A percentile compares a stretch with the other conserved stretches of the same genome.
Evolutionary conservation across 805 yeast species (phyloP).

Genomic region (Cyberlindnera americana): DNA sequence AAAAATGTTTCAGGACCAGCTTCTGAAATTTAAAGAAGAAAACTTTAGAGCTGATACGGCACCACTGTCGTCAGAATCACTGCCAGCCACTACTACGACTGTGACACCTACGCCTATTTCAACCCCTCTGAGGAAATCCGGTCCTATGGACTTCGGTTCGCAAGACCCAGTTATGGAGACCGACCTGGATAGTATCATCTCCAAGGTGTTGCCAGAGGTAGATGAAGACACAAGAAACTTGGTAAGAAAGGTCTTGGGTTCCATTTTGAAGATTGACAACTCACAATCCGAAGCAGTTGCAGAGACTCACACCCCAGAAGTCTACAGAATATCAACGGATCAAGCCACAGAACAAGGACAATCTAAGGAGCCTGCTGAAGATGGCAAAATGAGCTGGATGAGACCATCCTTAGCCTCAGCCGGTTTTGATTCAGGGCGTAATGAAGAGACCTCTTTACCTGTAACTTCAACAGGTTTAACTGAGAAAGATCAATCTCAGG

Average conservation of each 20-base stretch:
- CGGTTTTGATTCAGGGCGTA: neutral
- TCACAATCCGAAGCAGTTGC: neutral
- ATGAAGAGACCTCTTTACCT: neutral
- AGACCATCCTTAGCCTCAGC: neutral
- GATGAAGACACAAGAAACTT: constrained; percentile 1
- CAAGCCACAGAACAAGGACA: neutral
- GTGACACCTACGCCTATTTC: neutral
- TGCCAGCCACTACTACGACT: neutral
- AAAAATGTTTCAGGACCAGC: constrained; percentile 11
- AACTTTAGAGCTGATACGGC: neutral
- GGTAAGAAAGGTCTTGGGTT: constrained; percentile 9
- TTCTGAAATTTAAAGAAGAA: constrained; percentile 10
- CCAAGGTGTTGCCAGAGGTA: constrained; percentile 6
- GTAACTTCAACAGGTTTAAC: constrained; percentile 5
- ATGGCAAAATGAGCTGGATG: neutral
- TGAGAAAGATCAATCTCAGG: constrained; percentile 9
- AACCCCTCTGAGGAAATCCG: neutral
- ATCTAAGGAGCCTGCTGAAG: too few relatives aligned
- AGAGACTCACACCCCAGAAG: neutral
- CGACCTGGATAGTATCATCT: constrained; percentile 8
- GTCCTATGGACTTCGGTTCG: constrained; percentile 1
- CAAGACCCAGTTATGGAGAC: neutral
- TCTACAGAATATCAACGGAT: too few relatives aligned
- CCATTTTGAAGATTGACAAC: constrained; percentile 8
- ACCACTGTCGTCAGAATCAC: neutral